Evolutionary conservation across 148 eudicot genomes (phyloP).

Genomic region (Amaranthus palmeri): DNA sequence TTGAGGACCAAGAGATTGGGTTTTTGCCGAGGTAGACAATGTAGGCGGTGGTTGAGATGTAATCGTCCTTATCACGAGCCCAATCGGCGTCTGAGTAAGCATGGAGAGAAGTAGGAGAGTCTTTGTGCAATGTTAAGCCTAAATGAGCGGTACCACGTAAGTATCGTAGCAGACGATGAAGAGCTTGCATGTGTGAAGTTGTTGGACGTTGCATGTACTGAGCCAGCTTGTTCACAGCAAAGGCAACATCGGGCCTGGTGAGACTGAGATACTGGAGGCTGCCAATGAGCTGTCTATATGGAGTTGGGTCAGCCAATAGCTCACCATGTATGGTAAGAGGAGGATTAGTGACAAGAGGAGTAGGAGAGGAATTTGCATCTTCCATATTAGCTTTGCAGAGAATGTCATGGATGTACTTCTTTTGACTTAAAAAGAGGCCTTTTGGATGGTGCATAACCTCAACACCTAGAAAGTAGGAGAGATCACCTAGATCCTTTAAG

Average conservation of each 20-base stretch:
- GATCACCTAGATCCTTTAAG: background rate
- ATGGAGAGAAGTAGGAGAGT: background rate
- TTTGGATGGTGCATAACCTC: background rate
- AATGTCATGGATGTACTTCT: background rate
- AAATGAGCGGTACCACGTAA: background rate
- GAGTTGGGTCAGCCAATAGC: too few species aligned
- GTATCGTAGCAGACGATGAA: background rate
- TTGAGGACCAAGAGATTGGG: background rate
- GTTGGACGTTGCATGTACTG: too few species aligned
- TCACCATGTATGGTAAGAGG: too few species aligned
- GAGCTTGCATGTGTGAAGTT: background rate
- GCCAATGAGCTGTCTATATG: too few species aligned
- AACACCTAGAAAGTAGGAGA: background rate
- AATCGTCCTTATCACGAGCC: background rate
- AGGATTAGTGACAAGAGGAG: too few species aligned
- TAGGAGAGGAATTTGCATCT: too few species aligned
- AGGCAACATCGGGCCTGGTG: too few species aligned
- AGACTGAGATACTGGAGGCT: too few species aligned
- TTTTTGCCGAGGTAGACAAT: background rate
- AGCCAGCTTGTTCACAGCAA: too few species aligned
- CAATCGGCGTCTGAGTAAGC: background rate
- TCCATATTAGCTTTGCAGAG: too few species aligned
- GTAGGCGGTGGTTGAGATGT: background rate
- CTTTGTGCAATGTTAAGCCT: background rate
- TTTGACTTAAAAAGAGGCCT: background rate